Evolutionary conservation across 2,329 filamentous ascomycete species (phyloP).

Genomic region (Alternaria arborescens): DNA sequence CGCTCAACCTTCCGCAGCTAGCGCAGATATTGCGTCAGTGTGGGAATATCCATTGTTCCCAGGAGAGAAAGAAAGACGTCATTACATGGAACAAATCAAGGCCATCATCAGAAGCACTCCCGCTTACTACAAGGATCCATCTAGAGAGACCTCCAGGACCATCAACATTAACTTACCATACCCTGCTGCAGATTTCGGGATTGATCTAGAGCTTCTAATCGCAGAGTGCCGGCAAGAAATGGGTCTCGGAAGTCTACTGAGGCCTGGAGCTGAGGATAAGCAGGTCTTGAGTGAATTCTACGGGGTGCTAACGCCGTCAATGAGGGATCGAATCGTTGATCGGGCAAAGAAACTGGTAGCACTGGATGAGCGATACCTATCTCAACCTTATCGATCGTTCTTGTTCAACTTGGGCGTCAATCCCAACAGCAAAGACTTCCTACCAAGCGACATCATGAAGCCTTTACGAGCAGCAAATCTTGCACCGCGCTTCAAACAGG

Average conservation of each 20-base stretch:
- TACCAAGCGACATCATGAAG: slow-evolving; percentile 39
- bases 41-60: slow-evolving; percentile 33
- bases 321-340: slow-evolving; percentile 24
- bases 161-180: slow-evolving; percentile 22
- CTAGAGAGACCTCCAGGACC: slow-evolving; percentile 1
- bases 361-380: slow-evolving; percentile 22
- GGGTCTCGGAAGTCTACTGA: background rate
- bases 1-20: background rate
- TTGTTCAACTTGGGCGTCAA: slow-evolving; percentile 28
- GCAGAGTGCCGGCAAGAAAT: slow-evolving; percentile 16
- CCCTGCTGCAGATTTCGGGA: slow-evolving; percentile 23
- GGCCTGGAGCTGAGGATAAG: background rate
- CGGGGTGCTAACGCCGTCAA: slow-evolving; percentile 25
- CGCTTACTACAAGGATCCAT: slow-evolving; percentile 7
- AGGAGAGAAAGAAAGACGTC: slow-evolving; percentile 27
- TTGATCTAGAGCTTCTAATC: slow-evolving; percentile 21
- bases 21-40: slow-evolving; percentile 7
- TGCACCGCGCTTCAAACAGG: slow-evolving; percentile 21
- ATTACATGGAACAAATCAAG: slow-evolving; percentile 28
- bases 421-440: slow-evolving; percentile 19
- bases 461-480: slow-evolving; percentile 34
- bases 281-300: slow-evolving; percentile 33
- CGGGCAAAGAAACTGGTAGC: slow-evolving; percentile 28
- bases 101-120: slow-evolving; percentile 21
- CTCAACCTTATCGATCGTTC: slow-evolving; percentile 18